Conservation (phyloP, 441 rosid species). For the Melastoma candidum region DNA sequence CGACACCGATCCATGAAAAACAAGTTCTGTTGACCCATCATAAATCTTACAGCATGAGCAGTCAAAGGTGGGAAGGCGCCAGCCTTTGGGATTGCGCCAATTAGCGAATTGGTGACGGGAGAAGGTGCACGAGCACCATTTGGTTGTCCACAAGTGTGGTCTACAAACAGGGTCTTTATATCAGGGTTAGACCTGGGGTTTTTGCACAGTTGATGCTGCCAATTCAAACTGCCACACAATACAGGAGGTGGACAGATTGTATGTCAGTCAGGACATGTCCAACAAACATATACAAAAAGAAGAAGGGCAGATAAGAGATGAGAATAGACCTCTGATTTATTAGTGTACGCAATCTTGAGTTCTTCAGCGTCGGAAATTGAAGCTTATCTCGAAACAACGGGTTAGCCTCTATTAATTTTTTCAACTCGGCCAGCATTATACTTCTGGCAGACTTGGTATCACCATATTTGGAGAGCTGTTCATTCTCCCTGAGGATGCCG, state of each 20-base stretch:
- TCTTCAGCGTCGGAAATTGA: constrained; percentile 57
- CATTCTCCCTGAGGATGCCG: constrained; percentile 52
- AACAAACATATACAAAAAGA: constrained; percentile 3
- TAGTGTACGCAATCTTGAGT: constrained; percentile 69
- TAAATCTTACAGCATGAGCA: constrained; percentile 41
- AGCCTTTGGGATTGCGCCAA: constrained; percentile 49
- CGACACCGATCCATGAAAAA: not conserved
- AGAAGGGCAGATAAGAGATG: not conserved
- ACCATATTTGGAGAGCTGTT: constrained; percentile 90
- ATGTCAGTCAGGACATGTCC: not conserved
- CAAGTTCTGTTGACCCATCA: not conserved
- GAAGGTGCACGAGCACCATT: constrained; percentile 52
- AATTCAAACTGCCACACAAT: constrained; percentile 39
- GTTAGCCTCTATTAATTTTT: constrained; percentile 81
- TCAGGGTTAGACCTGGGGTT: constrained; percentile 65
- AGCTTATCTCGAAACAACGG: constrained; percentile 88
- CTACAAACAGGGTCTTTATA: constrained; percentile 56
- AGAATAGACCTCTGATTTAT: constrained; percentile 72
- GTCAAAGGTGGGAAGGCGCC: constrained; percentile 48
- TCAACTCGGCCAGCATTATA: constrained; percentile 81
- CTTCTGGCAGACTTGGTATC: constrained; percentile 81
- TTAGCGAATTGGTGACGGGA: constrained; percentile 34
- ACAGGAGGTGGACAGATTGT: constrained; percentile 1
- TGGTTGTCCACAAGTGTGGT: constrained; percentile 40
- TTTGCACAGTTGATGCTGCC: constrained; percentile 77